Conservation (phyloP, 176 grass and related monocot genomes). For the Zea mays region DNA sequence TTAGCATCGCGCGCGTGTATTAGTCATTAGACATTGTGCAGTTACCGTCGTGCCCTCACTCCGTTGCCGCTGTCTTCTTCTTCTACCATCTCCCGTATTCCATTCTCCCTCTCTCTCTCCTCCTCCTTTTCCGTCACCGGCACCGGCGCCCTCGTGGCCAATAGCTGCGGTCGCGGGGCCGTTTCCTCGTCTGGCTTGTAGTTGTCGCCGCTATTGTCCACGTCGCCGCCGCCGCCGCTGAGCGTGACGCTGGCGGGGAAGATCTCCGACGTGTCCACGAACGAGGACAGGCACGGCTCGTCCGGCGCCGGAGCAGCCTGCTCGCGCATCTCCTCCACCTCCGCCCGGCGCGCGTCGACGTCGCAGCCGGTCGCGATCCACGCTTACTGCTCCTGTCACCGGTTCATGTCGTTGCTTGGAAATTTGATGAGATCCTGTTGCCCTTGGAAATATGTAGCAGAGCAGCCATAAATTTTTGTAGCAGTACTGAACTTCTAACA, state of each 20-base stretch:
- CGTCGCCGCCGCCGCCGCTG: background rate
- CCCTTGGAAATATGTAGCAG: too few species aligned
- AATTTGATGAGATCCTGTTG: too few species aligned
- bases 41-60: too few species aligned
- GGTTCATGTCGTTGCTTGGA: too few species aligned
- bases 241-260: constrained; percentile 20
- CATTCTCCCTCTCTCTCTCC: too few species aligned
- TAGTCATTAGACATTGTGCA: too few species aligned
- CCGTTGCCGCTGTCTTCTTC: too few species aligned
- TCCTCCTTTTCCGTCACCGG: background rate
- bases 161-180: background rate
- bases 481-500: too few species aligned
- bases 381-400: constrained; percentile 30
- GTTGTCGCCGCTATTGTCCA: background rate
- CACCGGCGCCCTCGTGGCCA: too few species aligned
- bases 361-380: constrained; percentile 21
- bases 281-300: constrained; percentile 41
- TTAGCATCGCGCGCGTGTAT: too few species aligned
- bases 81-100: too few species aligned
- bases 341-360: background rate
- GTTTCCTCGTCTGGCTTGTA: background rate
- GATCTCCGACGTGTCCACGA: constrained; percentile 37
- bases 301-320: constrained; percentile 18
- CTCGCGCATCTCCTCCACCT: constrained; percentile 6
- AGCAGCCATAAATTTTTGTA: too few species aligned